These are phyloP conservation scores for Firmiana major DNA, from an alignment of 345 rosid genomes.

Conservation along the genomic window DNA sequence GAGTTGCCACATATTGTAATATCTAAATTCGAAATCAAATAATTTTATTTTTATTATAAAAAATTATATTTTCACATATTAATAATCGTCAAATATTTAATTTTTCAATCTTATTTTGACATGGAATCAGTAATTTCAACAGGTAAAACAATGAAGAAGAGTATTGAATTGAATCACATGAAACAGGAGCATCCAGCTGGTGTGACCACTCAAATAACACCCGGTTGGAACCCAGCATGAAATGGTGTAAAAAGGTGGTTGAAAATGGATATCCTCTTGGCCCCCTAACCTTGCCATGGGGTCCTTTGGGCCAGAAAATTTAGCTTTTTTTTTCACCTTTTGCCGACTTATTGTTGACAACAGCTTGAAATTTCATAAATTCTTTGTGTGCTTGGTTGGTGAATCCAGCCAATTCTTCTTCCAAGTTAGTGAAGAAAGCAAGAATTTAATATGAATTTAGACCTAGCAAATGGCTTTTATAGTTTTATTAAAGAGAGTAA, in stretches of 20 bases:
- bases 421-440: not conserved
- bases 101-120: too few species aligned
- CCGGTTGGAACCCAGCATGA: constrained; percentile 1
- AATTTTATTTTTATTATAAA: too few species aligned
- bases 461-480: not conserved
- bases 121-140: not conserved
- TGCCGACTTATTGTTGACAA: not conserved
- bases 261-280: not conserved
- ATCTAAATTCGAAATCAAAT: too few species aligned
- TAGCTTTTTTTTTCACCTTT: not conserved
- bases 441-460: not conserved
- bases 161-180: constrained; percentile 9
- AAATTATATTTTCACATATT: too few species aligned
- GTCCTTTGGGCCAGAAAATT: not conserved
- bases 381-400: not conserved
- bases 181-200: constrained; percentile 8
- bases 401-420: not conserved
- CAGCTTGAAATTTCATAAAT: constrained; percentile 1
- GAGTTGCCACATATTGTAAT: too few species aligned
- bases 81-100: too few species aligned
- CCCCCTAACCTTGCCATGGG: not conserved
- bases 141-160: not conserved
- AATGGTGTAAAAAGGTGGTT: constrained; percentile 3
- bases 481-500: not conserved
- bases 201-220: constrained; percentile 15